Percentiles rank a stretch among this genome's conserved stretches.
phyloP scores from a whole-genome alignment of 805 yeast genomes.

The Priceomyces carsonii region DNA sequence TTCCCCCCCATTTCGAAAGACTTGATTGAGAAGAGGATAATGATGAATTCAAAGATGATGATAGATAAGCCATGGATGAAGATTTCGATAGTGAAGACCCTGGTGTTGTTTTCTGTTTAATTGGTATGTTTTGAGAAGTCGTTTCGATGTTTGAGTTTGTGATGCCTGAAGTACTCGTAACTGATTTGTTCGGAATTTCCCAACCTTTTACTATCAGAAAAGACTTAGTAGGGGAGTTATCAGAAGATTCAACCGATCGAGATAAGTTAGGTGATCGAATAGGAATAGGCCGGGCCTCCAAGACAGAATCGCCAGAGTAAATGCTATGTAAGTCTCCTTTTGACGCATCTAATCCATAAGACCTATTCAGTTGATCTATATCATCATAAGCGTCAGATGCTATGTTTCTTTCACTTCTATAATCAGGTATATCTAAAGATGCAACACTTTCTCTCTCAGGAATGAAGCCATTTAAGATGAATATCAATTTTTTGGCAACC shows the following conservation, averaged over 20 bases:
- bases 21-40: conserved; percentile 40
- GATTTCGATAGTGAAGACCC: conserved; percentile 38
- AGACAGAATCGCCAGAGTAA: conserved; percentile 2
- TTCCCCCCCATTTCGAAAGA: conserved; percentile 40
- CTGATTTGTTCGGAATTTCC: conserved; percentile 46
- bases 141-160: conserved; percentile 14
- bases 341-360: background rate
- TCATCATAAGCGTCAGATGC: background rate
- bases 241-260: conserved; percentile 19
- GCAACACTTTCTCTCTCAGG: conserved; percentile 30
- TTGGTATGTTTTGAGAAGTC: conserved; percentile 20
- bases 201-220: conserved; percentile 42
- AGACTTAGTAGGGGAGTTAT: conserved; percentile 23
- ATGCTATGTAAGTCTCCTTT: background rate
- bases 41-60: conserved; percentile 43
- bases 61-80: conserved; percentile 37
- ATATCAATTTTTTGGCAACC: conserved; percentile 59
- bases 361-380: background rate
- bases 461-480: conserved; percentile 52
- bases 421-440: background rate
- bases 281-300: conserved; percentile 11
- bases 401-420: background rate
- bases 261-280: conserved; percentile 12
- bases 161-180: conserved; percentile 21
- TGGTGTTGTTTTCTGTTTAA: conserved; percentile 15